Conservation (phyloP, 805 yeast species). For the Ogataea angusta region DNA sequence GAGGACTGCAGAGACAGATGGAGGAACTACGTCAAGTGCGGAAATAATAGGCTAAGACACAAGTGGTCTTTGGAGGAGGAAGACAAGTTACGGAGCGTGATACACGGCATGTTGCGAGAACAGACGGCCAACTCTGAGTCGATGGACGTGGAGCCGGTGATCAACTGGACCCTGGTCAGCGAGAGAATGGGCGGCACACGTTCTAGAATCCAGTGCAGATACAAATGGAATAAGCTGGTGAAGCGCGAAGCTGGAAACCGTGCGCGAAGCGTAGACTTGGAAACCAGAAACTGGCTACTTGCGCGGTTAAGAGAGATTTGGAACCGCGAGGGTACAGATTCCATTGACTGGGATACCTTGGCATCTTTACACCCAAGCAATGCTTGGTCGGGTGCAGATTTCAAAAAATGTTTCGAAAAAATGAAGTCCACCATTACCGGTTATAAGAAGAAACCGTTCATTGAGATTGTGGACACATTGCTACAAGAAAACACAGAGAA, state of each 20-base stretch:
- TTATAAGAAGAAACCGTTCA: conserved; percentile 37
- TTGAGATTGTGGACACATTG: conserved; percentile 30
- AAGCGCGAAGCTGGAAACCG: conserved; percentile 52
- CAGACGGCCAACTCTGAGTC: conserved; percentile 29
- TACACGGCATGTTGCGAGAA: conserved; percentile 45
- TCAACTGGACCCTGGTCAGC: conserved; percentile 90
- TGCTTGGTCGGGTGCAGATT: conserved; percentile 59
- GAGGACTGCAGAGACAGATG: conserved; percentile 96
- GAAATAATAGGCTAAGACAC: conserved; percentile 66
- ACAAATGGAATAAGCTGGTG: conserved; percentile 86
- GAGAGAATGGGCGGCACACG: conserved; percentile 87
- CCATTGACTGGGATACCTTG: conserved; percentile 53
- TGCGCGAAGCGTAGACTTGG: conserved; percentile 40
- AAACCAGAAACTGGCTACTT: conserved; percentile 51
- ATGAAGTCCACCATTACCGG: conserved; percentile 53
- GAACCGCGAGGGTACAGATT: conserved; percentile 36
- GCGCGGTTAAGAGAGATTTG: conserved; percentile 44
- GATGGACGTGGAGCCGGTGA: conserved; percentile 37
- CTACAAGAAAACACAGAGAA: conserved; percentile 13
- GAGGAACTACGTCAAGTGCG: conserved; percentile 95
- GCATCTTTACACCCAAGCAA: conserved; percentile 43
- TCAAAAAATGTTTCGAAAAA: conserved; percentile 58
- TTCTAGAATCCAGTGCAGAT: conserved; percentile 90
- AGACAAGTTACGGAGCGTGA: conserved; percentile 50
- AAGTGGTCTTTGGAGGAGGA: conserved; percentile 90